phyloP scores from a whole-genome alignment of 257 asterid genomes.

The Nicotiana knightiana region DNA sequence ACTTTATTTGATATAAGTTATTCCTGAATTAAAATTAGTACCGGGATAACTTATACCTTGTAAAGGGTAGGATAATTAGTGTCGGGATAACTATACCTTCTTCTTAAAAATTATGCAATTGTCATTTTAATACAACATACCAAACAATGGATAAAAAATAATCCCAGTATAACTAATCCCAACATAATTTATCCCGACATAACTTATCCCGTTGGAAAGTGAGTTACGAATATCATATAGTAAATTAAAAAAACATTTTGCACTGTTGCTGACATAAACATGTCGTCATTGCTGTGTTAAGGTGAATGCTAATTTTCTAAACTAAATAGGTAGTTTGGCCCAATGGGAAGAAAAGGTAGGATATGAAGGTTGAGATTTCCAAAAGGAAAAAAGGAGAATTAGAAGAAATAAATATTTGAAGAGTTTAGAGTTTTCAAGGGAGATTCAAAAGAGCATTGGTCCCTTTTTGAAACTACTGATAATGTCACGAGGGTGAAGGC shows the following conservation, averaged over 20 bases:
- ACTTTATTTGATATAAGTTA: too few species aligned
- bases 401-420: slow-evolving; percentile 4
- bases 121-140: too few species aligned
- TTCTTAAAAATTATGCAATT: too few species aligned
- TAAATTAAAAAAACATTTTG: not conserved
- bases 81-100: too few species aligned
- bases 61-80: too few species aligned
- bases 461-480: not conserved
- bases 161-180: too few species aligned
- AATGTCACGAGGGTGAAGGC: slow-evolving; percentile 17
- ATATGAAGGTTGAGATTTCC: not conserved
- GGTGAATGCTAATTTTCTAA: not conserved
- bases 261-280: slow-evolving; percentile 38
- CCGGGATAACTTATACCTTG: too few species aligned
- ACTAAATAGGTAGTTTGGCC: not conserved
- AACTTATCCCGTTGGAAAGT: too few species aligned
- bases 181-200: too few species aligned
- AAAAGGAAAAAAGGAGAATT: not conserved
- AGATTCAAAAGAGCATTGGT: slow-evolving; percentile 16
- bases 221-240: too few species aligned
- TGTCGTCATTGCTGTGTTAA: slow-evolving; percentile 29
- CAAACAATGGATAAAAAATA: too few species aligned
- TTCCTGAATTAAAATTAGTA: too few species aligned
- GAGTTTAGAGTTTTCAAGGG: slow-evolving; percentile 20
- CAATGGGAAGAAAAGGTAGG: not conserved